Evolutionary conservation across 352 stramenopile species (phyloP).

Genomic region (Phytopythium montanum): DNA sequence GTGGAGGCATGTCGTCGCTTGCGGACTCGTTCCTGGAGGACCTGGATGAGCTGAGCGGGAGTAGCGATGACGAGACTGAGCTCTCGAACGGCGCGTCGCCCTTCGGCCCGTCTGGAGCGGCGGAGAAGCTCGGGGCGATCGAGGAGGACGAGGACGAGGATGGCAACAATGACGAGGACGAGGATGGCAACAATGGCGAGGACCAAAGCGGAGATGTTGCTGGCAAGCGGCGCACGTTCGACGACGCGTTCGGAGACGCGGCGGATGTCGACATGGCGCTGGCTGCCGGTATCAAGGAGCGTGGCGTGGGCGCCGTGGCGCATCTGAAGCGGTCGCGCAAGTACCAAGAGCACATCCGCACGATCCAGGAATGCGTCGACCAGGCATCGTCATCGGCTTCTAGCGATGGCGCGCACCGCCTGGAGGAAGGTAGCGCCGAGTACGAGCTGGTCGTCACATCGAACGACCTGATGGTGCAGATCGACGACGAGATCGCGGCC

Average conservation of each 20-base stretch:
- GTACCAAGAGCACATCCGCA: constrained; percentile 69
- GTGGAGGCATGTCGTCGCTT: constrained; percentile 66
- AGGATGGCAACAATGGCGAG: constrained; percentile 16
- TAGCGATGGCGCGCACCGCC: constrained; percentile 21
- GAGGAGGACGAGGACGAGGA: constrained; percentile 13
- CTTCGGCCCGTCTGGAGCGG: not conserved
- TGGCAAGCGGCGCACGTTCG: constrained; percentile 17
- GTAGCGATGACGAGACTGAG: constrained; percentile 73
- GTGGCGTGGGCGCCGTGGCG: constrained; percentile 52
- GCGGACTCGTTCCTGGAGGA: constrained; percentile 89
- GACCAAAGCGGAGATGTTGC: constrained; percentile 20
- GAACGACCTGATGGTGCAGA: constrained; percentile 92
- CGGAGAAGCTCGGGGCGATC: not conserved
- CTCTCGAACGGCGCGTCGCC: constrained; percentile 10
- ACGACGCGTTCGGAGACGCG: constrained; percentile 13
- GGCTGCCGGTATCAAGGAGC: constrained; percentile 38
- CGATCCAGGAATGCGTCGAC: constrained; percentile 53
- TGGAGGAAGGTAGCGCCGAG: constrained; percentile 63
- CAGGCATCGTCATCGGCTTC: not conserved
- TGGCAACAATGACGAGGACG: constrained; percentile 12
- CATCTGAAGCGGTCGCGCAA: constrained; percentile 69
- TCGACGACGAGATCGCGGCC: constrained; percentile 91
- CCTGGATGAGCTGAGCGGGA: constrained; percentile 84
- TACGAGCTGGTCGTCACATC: constrained; percentile 87
- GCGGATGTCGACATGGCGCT: constrained; percentile 38